Evolutionary conservation across 1,284 basidiomycete species (phyloP).

Genomic region (Ganoderma resinaceum): DNA sequence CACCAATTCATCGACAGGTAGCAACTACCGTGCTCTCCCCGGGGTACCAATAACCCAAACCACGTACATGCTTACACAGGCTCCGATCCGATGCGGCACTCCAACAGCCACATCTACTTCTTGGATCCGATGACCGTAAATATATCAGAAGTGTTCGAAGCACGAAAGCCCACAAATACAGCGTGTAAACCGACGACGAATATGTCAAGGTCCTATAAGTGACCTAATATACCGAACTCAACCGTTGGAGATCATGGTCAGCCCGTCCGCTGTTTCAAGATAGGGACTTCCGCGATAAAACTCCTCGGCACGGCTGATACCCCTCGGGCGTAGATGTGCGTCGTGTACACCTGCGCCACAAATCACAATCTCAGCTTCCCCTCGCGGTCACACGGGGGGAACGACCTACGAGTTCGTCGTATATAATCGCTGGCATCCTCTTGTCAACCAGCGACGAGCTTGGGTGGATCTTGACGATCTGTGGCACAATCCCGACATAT

Average conservation of each 20-base stretch:
- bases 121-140: too few species aligned
- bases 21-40: not conserved
- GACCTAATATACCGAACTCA: not conserved
- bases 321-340: constrained; percentile 85
- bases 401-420: constrained; percentile 84
- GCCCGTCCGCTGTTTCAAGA: constrained; percentile 31
- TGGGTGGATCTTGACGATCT: constrained; percentile 91
- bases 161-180: not conserved
- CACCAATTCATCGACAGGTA: not conserved
- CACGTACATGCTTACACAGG: not conserved
- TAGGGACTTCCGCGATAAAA: constrained; percentile 49
- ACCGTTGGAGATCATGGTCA: not conserved
- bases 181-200: not conserved
- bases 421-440: constrained; percentile 86
- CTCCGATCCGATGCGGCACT: not conserved
- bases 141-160: not conserved
- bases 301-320: constrained; percentile 81
- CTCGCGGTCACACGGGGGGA: constrained; percentile 1
- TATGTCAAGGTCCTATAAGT: too few species aligned
- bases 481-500: constrained; percentile 17
- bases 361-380: constrained; percentile 16
- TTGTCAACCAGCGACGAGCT: constrained; percentile 81
- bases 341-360: constrained; percentile 75
- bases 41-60: too few species aligned
- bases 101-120: too few species aligned